These are phyloP conservation scores for Boehmeria nivea DNA, from an alignment of 306 rosid genomes.

Conservation along the genomic window DNA sequence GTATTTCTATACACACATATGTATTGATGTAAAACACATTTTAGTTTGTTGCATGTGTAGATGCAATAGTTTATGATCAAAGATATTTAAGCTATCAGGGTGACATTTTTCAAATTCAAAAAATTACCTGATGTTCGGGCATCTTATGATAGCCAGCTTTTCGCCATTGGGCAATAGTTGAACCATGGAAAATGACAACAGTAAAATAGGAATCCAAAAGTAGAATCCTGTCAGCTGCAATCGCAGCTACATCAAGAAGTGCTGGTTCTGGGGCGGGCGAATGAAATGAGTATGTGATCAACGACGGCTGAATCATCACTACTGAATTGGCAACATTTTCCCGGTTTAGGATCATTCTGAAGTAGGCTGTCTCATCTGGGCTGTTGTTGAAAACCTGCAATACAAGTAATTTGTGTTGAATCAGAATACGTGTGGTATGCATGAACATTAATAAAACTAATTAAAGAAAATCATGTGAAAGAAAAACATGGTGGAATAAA, in stretches of 20 bases:
- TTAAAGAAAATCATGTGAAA: neutral
- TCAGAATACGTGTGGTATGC: conserved; percentile 14
- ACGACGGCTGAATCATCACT: conserved; percentile 96
- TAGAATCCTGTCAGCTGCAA: conserved; percentile 83
- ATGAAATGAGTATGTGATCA: conserved; percentile 89
- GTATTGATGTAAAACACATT: no score
- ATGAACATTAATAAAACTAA: neutral
- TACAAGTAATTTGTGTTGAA: conserved; percentile 5
- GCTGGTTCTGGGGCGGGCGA: conserved; percentile 88
- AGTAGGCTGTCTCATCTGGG: conserved; percentile 97
- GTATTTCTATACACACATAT: no score
- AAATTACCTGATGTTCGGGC: conserved; percentile 83
- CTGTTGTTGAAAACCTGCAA: conserved; percentile 94
- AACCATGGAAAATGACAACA: conserved; percentile 89
- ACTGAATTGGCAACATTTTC: conserved; percentile 92
- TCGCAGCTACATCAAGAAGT: conserved; percentile 93
- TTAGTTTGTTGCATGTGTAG: no score
- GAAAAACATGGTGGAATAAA: neutral
- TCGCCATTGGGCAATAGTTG: conserved; percentile 97
- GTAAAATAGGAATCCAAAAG: conserved; percentile 90
- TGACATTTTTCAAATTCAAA: no score
- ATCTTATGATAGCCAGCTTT: conserved; percentile 85
- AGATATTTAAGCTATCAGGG: no score
- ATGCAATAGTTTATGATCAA: no score
- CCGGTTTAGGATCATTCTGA: conserved; percentile 90